A percentile compares a stretch with the other conserved stretches of the same genome.
Evolutionary conservation across 306 rosid genomes (phyloP).

Genomic region (Sesbania bispinosa): DNA sequence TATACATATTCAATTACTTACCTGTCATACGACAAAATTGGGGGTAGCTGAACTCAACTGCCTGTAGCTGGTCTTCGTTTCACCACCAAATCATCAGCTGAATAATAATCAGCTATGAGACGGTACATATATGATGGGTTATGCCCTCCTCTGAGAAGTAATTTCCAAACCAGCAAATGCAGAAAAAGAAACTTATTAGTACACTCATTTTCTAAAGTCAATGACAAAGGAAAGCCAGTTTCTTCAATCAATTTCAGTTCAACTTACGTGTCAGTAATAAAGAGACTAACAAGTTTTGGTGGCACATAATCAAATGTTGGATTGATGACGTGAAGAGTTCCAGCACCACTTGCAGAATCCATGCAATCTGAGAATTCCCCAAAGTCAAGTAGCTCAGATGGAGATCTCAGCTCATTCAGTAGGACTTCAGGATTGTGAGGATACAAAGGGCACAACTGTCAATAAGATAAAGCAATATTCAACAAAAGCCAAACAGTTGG

Average conservation of each 20-base stretch:
- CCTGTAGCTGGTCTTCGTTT: conserved; percentile 54
- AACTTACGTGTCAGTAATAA: conserved; percentile 97
- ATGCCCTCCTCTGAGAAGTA: conserved; percentile 85
- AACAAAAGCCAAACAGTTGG: conserved; percentile 15
- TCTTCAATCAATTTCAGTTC: conserved; percentile 4
- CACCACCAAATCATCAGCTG: conserved; percentile 93
- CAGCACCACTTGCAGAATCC: conserved; percentile 74
- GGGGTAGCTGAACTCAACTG: conserved; percentile 41
- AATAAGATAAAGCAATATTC: conserved; percentile 28
- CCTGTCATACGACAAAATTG: conserved; percentile 33
- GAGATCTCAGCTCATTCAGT: conserved; percentile 91
- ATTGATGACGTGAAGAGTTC: conserved; percentile 84
- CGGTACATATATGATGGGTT: conserved; percentile 95
- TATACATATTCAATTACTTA: conserved; percentile 24
- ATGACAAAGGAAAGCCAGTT: conserved; percentile 1
- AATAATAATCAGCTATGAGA: conserved; percentile 91
- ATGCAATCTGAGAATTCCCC: conserved; percentile 96
- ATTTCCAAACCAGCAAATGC: conserved; percentile 18
- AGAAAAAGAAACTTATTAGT: too few species aligned
- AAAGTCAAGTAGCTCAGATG: conserved; percentile 94
- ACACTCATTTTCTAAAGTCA: too few species aligned
- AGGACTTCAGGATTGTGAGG: conserved; percentile 94
- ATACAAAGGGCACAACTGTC: conserved; percentile 91
- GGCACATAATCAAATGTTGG: conserved; percentile 95
- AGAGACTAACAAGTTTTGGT: conserved; percentile 86